Evolutionary conservation across 2,329 filamentous ascomycete genomes (phyloP), one percentile per base, ranked within the genome.

Genomic region (Dichotomopilus funicola): DNA sequence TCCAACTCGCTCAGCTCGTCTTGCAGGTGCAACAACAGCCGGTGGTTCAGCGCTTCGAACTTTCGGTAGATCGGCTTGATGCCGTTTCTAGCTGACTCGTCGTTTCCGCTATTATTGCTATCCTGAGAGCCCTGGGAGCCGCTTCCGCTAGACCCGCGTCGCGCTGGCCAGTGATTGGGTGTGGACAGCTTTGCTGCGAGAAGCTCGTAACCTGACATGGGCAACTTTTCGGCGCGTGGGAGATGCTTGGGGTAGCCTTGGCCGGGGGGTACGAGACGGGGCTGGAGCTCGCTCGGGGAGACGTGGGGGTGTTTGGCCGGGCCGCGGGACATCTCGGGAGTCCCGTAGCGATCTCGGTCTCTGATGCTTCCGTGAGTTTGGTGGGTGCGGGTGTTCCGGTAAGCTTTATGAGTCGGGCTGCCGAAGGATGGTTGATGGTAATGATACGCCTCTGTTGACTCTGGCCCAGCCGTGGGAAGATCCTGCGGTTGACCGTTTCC

Each of bases 1-100:
- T 96, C 91, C 40, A 95, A 75, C 63, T 92, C 87, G 35, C 78
- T 77, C 13, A 96, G 81, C 68, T 95, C 89, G 66, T 95, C 90
- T 69, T 96, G 91, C 12, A 95, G 76, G 59, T 94, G 85, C 0
- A 96, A 75, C 2, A 96, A 73, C 2, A 95, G 73, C 2, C 91
- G 85, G 67, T 95, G 90, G 64, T 94, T 91, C 13, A 96, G 73
- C 9, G 82, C 79, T 67, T 89, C 86, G 65, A 96, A 96, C 55
- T 86, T 86, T 44, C 91, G 83, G 68, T 95, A 96, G 56, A 95
- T 79, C 1, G 89, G 89, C 46, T 67, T 71, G 36, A 77, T 64
- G 0, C 61, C 59, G 10, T 65, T 64, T 1, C 60, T 38, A 2
- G 7, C 4, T 12, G 36, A 66, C 58, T 31, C 36, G 55, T 59